Evolutionary conservation across 2,329 filamentous ascomycete genomes (phyloP), one percentile per base, ranked within the genome.

Genomic region (Periglandula ipomoeae): DNA sequence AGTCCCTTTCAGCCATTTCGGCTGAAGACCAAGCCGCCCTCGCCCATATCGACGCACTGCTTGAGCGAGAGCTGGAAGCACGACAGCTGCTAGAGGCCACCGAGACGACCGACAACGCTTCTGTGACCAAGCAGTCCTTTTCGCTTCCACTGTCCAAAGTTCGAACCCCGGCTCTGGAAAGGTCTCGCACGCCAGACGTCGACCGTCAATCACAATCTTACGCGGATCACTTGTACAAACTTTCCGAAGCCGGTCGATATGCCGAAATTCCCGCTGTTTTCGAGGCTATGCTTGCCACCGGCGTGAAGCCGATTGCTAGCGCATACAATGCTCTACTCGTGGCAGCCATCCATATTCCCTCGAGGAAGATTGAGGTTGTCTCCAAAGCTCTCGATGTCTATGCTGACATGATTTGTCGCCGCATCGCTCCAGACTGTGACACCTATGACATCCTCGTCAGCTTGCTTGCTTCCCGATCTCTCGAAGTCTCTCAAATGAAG

Each of bases 341-440:
- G 58, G 88, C 93, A 5, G 89, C 89, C 13, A 88, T 96, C 53
- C 78, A 88, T 57, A 78, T 96, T 17, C 87, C 90, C 7, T 74
- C 76, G 22, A 84, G 87, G 65, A 86, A 84, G 66, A 85, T 85
- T 47, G 86, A 94, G 69, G 82, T 93, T 46, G 87, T 95, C 13
- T 85, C 89, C 53, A 95, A 95, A 71, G 89, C 89, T 5, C 76
- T 97, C 46, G 90, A 95, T 70, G 87, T 98, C 46, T 98, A 97
- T 66, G 85, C 89, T 15, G 90, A 97, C 64, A 97, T 98, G 93
- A 81, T 95, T 57, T 82, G 85, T 55, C 85, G 90, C 55, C 85
- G 84, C 57, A 84, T 97, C 22, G 71, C 78, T 19, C 90, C 91
- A 7, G 85, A 96, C 63, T 82, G 83, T 47, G 80, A 86, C 50